Evolutionary conservation across 345 rosid species (phyloP), one percentile per base, ranked within the genome.

Genomic region (Eucalyptus curtisii): DNA sequence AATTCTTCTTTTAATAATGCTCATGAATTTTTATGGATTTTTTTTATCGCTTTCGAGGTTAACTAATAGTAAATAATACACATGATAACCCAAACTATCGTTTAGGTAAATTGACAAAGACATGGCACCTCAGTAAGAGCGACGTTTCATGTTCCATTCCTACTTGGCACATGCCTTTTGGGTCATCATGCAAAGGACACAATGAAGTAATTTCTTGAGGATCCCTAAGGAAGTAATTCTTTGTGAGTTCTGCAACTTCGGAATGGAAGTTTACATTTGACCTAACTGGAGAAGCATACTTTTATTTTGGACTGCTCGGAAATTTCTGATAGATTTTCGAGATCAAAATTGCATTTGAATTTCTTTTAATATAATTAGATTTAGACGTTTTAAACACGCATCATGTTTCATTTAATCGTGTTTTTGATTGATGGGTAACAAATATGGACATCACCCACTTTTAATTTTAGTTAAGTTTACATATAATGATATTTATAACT

Each of bases 331-430:
- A 27, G 15, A 61, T 30, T 55, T 52, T 52, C 24, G 2, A 52
- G 57, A 59, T 61, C 15, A 27, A 61, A n/a, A 14, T 31, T 14
- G 3, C 76, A 14, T n/a, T n/a, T 30, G 19, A 64, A 30, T n/a
- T 64, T 64, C 8, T 61, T 30, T 30, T 30, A 15, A 64, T 64
- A 8, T 64, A 64, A 31, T 31, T n/a, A n/a, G 76, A 14, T 14
- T 64, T 64, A n/a, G 40, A n/a, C 0, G 2, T n/a, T n/a, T 14
- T 15, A 64, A 64, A 7, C 10, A n/a, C 8, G 2, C 40, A 16
- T n/a, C 11, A n/a, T 64, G 31, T 64, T 64, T 64, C 37, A 15
- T 64, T n/a, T 31, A n/a, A n/a, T 7, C 2, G 5, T 64, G 20
- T 2, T n/a, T 64, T n/a, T 14, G 40, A n/a, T n/a, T 64, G 3